Evolutionary conservation across 345 rosid genomes (phyloP).

Genomic region (Brassica nigra): DNA sequence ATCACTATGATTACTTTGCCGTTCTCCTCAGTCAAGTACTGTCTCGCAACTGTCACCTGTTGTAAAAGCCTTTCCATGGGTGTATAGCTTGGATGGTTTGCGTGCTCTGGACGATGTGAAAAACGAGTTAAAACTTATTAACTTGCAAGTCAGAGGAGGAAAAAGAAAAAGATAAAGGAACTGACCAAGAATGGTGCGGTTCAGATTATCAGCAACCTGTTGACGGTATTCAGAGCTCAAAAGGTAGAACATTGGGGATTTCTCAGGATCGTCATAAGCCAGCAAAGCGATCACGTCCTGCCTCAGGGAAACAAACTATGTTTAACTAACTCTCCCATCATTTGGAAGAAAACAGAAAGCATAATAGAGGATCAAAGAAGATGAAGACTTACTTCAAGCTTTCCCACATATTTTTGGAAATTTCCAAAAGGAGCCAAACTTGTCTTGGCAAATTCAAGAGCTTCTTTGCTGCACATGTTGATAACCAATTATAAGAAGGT

Average conservation of each 20-base stretch:
- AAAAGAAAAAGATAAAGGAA: background rate
- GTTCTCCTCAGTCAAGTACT: constrained; percentile 66
- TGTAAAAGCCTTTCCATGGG: constrained; percentile 86
- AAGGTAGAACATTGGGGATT: constrained; percentile 87
- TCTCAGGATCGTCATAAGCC: constrained; percentile 92
- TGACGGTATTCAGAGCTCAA: constrained; percentile 77
- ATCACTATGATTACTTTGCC: constrained; percentile 56
- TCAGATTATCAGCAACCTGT: constrained; percentile 73
- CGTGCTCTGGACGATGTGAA: constrained; percentile 56
- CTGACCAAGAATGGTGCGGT: constrained; percentile 88
- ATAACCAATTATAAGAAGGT: background rate
- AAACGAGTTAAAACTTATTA: constrained; percentile 19
- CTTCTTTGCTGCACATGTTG: constrained; percentile 71
- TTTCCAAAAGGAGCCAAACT: constrained; percentile 77
- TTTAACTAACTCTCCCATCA: constrained; percentile 26
- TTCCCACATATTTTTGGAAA: constrained; percentile 67
- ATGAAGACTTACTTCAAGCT: constrained; percentile 74
- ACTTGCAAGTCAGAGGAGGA: background rate
- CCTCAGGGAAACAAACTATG: constrained; percentile 30
- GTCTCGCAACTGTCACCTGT: constrained; percentile 75
- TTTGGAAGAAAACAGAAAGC: background rate
- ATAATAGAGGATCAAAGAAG: constrained; percentile 9
- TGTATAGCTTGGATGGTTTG: constrained; percentile 68
- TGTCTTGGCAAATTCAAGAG: constrained; percentile 82
- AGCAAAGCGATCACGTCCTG: constrained; percentile 88